A percentile compares a stretch with the other conserved stretches of the same genome.
These are phyloP conservation scores for Hysterangium stoloniferum DNA, from an alignment of 768 basidiomycete genomes.

Conservation along the genomic window DNA sequence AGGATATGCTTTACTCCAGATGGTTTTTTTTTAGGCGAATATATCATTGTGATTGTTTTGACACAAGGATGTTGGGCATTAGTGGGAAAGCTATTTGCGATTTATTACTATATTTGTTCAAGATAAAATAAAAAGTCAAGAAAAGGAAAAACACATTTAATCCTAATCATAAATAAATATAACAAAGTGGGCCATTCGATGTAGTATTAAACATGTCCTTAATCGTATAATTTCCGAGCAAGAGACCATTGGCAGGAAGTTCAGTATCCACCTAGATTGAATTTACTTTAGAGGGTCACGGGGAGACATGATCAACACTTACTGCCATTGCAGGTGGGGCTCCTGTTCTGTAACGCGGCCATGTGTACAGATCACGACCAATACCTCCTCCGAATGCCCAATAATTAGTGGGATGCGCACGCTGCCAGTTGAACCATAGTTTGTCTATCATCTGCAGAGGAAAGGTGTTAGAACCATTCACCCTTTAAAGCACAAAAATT, in stretches of 20 bases:
- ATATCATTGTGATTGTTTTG: no score
- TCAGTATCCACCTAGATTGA: slow-evolving; percentile 21
- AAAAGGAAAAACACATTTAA: no score
- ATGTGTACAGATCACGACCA: slow-evolving; percentile 20
- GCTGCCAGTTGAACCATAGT: slow-evolving; percentile 31
- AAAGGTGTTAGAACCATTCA: neutral
- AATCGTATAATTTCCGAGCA: slow-evolving; percentile 17
- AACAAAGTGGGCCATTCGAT: slow-evolving; percentile 24
- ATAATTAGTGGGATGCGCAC: slow-evolving; percentile 18
- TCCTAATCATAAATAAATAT: slow-evolving; percentile 29
- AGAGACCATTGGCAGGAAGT: slow-evolving; percentile 24
- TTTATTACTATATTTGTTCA: no score
- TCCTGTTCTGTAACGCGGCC: slow-evolving; percentile 20
- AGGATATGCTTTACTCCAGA: no score
- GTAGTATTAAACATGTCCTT: slow-evolving; percentile 26
- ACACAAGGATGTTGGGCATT: no score
- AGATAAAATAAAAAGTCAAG: no score
- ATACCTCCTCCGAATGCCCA: slow-evolving; percentile 26
- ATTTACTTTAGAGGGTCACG: no score
- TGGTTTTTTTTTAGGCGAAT: no score
- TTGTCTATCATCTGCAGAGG: slow-evolving; percentile 27
- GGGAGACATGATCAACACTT: no score
- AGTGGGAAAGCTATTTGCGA: no score
- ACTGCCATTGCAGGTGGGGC: slow-evolving; percentile 21
- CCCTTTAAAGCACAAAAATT: neutral